Conservation (phyloP, 2,329 filamentous ascomycete species). For the Blastomyces silverae region DNA sequence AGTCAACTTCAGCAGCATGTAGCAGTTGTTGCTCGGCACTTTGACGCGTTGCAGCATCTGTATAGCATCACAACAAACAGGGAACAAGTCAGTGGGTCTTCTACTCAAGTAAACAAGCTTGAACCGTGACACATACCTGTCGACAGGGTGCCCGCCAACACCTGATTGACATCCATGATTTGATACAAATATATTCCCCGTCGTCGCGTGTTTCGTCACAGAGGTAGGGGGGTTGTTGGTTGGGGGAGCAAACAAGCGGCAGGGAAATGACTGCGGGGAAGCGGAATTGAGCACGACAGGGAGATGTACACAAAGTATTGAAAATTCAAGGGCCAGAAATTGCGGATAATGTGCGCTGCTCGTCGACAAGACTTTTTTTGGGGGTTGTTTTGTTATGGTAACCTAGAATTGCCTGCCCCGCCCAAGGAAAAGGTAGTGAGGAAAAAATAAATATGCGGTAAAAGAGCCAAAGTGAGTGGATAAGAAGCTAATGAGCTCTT, state of each 20-base stretch:
- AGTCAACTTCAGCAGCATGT: constrained; percentile 89
- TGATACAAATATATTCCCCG: not conserved
- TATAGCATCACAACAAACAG: constrained; percentile 20
- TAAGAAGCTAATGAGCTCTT: not conserved
- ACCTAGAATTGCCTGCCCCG: constrained; percentile 23
- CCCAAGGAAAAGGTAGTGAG: constrained; percentile 18
- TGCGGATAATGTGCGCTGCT: not conserved
- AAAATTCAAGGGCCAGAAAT: not conserved
- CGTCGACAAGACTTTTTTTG: constrained; percentile 13
- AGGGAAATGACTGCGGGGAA: constrained; percentile 4
- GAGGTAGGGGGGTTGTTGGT: not conserved
- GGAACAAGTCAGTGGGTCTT: not conserved
- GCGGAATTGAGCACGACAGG: constrained; percentile 1
- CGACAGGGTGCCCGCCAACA: constrained; percentile 94
- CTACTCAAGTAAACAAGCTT: constrained; percentile 11
- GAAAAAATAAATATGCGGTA: constrained; percentile 14
- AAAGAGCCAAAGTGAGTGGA: constrained; percentile 18
- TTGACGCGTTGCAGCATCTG: constrained; percentile 84
- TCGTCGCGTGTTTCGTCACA: constrained; percentile 8
- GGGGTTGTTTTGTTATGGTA: constrained; percentile 21
- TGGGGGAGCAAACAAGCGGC: constrained; percentile 5
- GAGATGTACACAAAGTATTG: not conserved
- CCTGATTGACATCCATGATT: constrained; percentile 83
- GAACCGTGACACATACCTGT: constrained; percentile 59
- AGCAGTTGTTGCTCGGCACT: constrained; percentile 89